Base-by-base conservation (phyloP, 306 rosid genomes). In the Pyrus betulifolia region DNA sequence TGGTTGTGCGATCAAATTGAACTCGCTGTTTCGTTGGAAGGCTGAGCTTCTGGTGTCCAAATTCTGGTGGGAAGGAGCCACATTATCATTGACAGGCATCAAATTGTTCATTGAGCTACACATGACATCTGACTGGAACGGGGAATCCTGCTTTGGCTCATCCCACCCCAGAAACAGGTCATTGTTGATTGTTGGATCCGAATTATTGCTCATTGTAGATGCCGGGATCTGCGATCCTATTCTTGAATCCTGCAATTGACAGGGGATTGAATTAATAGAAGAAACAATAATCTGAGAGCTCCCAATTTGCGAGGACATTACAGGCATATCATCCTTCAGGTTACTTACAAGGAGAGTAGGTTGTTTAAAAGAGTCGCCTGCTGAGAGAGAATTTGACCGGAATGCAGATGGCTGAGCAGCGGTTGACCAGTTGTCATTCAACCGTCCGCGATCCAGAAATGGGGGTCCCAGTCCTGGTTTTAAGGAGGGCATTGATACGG, bases 161-260 rank as follows among this genome's bases (percentile, higher is more conserved):
- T 82, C 88, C 98, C 98, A 95, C 38, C 84, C 91, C 46, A 77
- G 90, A 83, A 83, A 59, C 14, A 80, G 84, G 42, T 78, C 79
- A 74, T 84, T 85, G n/a, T 77, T 60, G 72, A 80, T 81, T 42
- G 83, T 66, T 52, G 79, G 85, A 65, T 75, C 85, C 28, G 74
- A 35, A 71, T 74, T 61, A 76, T 68, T 85, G 67, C 77, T 72
- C 38, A 86, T 72, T 51, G 73, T 69, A 59, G 82, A 65, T 69
- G 76, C 76, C 78, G 85, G 91, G 75, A 84, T 73, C 67, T 74
- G 85, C 66, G 82, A 17, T 76, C 85, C 91, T 57, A 82, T 21
- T 77, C 85, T 54, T 8, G 91, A 83, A 67, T 82, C 85, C 30
- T 73, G 91, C 46, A 86, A 62, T 59, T 76, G 89, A 33, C 77